These are phyloP conservation scores for Aspergillus hiratsukae DNA, from an alignment of 2,329 filamentous ascomycete species.

Conservation along the genomic window DNA sequence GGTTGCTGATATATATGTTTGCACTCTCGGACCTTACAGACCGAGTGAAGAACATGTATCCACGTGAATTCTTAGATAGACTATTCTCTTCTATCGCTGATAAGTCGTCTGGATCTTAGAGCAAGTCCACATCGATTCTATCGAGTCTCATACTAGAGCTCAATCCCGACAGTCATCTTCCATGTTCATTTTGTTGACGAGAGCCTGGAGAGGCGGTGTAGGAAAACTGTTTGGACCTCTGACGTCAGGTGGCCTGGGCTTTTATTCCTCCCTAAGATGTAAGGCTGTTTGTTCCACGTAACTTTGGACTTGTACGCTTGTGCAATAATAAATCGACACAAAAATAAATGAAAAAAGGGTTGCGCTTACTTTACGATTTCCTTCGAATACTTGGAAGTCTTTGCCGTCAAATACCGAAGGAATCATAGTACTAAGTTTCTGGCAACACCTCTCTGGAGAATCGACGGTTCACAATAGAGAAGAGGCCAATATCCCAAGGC, in stretches of 20 bases:
- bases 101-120: not conserved
- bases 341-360: not conserved
- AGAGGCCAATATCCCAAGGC: not conserved
- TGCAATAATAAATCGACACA: not conserved
- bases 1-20: not conserved
- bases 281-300: not conserved
- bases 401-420: not conserved
- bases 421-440: not conserved
- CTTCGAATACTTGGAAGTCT: not conserved
- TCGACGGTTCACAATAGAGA: not conserved
- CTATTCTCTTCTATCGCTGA: not conserved
- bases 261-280: not conserved
- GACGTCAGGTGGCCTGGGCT: constrained; percentile 19
- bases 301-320: not conserved
- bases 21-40: not conserved
- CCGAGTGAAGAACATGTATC: not conserved
- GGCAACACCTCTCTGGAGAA: not conserved
- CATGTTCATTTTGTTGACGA: not conserved
- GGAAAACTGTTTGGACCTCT: constrained; percentile 4
- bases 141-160: not conserved
- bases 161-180: not conserved
- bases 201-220: constrained; percentile 16
- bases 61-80: not conserved
- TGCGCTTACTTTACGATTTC: not conserved
- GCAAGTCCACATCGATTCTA: not conserved